Evolutionary conservation across 1,139 yeast species (phyloP), one percentile per base, ranked within the genome.

Genomic region (Kodamaea ohmeri): DNA sequence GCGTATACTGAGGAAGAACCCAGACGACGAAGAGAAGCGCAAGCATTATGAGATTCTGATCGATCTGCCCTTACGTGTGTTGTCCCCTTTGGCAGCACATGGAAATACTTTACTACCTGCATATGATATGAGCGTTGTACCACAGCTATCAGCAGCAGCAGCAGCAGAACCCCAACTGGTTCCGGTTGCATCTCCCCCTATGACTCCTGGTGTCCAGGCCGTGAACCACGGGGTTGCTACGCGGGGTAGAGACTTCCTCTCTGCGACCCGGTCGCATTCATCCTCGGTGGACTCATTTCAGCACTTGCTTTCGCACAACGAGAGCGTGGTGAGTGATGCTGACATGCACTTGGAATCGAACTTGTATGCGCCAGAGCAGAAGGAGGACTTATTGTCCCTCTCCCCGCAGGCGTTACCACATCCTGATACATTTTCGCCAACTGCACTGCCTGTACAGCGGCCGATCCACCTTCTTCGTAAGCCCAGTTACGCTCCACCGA

Each of bases 31-130:
- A 1, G 67, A 67, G 34, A 83, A 75, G 61, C 62, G 94, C 26
- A 90, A 89, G 56, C 96, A 88, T 57, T 92, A 84, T 55, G 97
- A 92, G 61, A 83, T 92, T 34, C 81, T 87, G 45, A 87, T 90
- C 45, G 97, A 92, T 58, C 84, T 95, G 7, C 97, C 97, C 6
- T 79, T 89, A 45, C 95, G 86, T 51, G 67, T 88, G 4, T 65
- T 87, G 36, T 80, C 85, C 19, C 68, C 72, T 13, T 52, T 68
- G 30, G 84, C 89, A 38, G 83, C 87, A 2, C 90, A 83, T 56
- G 84, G 84, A 11, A 83, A 83, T 50, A 83, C 90, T 0, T 58
- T 83, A 28, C 61, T 83, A 38, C 87, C 83, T 1, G 77, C 80
- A 1, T 77, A 77, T 50, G 71, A 61, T 30, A 25, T 6, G 8